A percentile compares a stretch with the other conserved stretches of the same genome.
These are phyloP conservation scores for Cocos nucifera DNA, from an alignment of 176 grass and related monocot species.

Conservation along the genomic window DNA sequence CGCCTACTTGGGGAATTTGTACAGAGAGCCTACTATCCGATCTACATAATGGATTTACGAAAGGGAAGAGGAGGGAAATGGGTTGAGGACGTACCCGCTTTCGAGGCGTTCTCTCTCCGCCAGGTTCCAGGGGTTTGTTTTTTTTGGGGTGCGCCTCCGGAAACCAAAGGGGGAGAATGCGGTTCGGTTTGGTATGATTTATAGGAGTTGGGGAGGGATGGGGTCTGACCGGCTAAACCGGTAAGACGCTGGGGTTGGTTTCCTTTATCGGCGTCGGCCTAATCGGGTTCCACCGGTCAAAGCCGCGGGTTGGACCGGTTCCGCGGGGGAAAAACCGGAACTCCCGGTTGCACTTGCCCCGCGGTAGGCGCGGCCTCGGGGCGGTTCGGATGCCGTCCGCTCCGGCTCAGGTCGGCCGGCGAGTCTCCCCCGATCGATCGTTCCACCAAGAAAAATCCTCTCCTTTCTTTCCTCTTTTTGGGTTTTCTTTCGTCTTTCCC, in stretches of 20 bases:
- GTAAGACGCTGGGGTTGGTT: neutral
- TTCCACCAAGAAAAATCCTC: neutral
- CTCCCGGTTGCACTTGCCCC: conserved; percentile 1
- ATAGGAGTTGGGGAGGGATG: neutral
- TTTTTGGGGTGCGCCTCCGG: neutral
- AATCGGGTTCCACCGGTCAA: neutral
- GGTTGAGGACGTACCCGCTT: too few species aligned
- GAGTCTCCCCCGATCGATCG: neutral
- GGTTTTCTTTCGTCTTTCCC: neutral
- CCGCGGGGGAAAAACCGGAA: neutral
- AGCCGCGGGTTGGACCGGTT: neutral
- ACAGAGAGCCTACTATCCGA: too few species aligned
- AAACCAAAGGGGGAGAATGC: neutral
- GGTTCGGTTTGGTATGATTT: conserved; percentile 9
- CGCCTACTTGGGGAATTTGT: too few species aligned
- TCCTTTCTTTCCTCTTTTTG: too few species aligned
- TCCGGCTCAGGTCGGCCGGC: conserved; percentile 21
- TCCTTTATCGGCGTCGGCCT: neutral
- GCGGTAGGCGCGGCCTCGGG: neutral
- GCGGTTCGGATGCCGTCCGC: conserved; percentile 4
- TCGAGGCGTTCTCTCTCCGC: too few species aligned
- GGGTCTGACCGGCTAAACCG: conserved; percentile 2
- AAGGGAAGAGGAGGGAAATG: too few species aligned
- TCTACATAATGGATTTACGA: too few species aligned
- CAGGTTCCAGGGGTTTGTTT: too few species aligned